Base-by-base conservation (phyloP, 495 filamentous ascomycete species). In the Podospora anserina region DNA sequence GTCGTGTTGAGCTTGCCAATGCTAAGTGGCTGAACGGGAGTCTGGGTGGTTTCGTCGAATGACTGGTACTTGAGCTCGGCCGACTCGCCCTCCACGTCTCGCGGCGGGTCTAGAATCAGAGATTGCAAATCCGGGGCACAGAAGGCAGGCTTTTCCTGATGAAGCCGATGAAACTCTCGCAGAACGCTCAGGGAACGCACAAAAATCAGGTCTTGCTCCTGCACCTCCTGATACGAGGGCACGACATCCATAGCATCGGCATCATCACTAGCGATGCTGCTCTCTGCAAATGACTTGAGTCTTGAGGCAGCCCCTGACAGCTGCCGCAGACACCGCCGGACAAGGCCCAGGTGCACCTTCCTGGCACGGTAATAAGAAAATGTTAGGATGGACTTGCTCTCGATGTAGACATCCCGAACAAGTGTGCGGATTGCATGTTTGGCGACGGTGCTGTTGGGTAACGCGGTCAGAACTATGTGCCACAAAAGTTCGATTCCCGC, bases 401-500 rank as follows among this genome's bases (percentile, higher is more conserved):
- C 88, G 16, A 97, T 76, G 70, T 94, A 96, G n/a, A 91, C 82
- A 32, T 88, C 82, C 44, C 73, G 72, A 30, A 93, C 92, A 9
- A 97, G 86, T 20, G 87, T 85, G 44, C 81, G 80, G 27, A 90
- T 94, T 3, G 91, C 89, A 58, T 84, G 78, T 5, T 83, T 78
- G 69, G 92, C 92, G 61, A 96, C 88, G 0, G 86, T 89, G 58
- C 85, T 84, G n/a, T 83, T 80, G 3, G 87, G 88, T 13, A 49
- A 49, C 15, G 91, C 88, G 20, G 84, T 88, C 61, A 97, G 75
- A 19, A 94, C 88, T 73, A 97, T 88, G 18, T 86, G 87, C 94
- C 94, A 98, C 61, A 97, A 81, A 56, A 92, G 84, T 64, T 95
- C 91, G 62, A 91, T 83, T 9, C 89, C 90, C 19, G 85, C 81